A percentile compares a stretch with the other conserved stretches of the same genome.
Evolutionary conservation across 345 rosid species (phyloP).

Genomic region (Turritis glabra): DNA sequence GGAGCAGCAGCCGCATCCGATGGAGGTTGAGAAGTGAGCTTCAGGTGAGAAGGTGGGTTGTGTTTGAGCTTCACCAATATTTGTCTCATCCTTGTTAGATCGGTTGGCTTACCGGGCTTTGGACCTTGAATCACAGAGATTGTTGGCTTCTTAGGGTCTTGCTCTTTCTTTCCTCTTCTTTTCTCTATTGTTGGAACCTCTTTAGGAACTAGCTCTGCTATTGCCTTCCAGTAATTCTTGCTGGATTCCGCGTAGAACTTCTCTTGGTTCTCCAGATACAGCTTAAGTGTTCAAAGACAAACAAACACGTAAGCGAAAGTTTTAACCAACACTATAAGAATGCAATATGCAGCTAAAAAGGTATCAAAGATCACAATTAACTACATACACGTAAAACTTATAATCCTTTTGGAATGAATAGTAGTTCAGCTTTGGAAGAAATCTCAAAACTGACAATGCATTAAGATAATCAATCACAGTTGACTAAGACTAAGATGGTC

Average conservation of each 20-base stretch:
- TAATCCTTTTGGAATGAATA: too few species aligned
- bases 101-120: constrained; percentile 78
- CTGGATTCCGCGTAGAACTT: constrained; percentile 68
- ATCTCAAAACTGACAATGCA: background rate
- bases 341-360: background rate
- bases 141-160: constrained; percentile 64
- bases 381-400: background rate
- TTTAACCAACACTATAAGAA: background rate
- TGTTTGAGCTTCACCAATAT: constrained; percentile 70
- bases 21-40: constrained; percentile 50
- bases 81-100: constrained; percentile 78
- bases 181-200: constrained; percentile 71
- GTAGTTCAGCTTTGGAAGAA: background rate
- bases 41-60: constrained; percentile 65
- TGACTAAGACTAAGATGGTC: constrained; percentile 10
- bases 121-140: constrained; percentile 67
- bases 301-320: constrained; percentile 15
- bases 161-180: constrained; percentile 68
- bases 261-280: constrained; percentile 51
- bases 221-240: constrained; percentile 80
- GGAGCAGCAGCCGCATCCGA: constrained; percentile 14
- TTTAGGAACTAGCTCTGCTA: constrained; percentile 74
- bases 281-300: constrained; percentile 37
- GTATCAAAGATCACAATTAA: background rate
- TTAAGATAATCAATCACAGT: background rate